These are phyloP conservation scores for Colletotrichum limetticola DNA, from an alignment of 2,329 filamentous ascomycete genomes.

Conservation along the genomic window DNA sequence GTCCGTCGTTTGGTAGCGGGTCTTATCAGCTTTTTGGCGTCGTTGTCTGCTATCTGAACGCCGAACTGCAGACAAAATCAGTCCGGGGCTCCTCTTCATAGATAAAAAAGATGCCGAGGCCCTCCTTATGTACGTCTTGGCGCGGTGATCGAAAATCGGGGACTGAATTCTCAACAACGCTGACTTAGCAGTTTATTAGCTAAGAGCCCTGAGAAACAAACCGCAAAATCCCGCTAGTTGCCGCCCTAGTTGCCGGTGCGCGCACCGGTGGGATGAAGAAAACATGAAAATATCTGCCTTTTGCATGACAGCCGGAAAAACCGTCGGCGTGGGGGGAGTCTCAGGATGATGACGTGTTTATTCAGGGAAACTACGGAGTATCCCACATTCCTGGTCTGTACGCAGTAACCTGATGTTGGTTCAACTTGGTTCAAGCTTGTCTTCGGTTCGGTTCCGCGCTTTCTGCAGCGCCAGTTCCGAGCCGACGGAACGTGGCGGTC, in stretches of 20 bases:
- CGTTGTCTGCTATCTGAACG: neutral
- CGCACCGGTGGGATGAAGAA: neutral
- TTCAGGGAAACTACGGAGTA: neutral
- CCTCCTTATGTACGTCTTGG: neutral
- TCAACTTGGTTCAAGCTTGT: neutral
- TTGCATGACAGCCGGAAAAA: neutral
- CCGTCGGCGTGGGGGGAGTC: neutral
- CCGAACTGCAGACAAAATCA: neutral
- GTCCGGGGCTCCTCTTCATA: neutral
- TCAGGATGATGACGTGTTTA: neutral
- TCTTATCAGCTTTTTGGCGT: neutral
- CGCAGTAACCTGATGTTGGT: neutral
- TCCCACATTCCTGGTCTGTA: neutral
- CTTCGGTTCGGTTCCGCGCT: neutral
- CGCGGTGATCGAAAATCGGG: neutral
- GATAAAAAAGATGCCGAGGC: conserved; percentile 6
- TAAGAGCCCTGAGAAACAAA: neutral
- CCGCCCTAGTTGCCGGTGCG: neutral
- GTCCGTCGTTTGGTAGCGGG: conserved; percentile 20
- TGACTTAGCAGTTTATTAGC: neutral
- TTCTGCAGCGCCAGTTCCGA: neutral
- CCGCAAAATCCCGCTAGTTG: neutral
- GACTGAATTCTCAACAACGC: neutral
- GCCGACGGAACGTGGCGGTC: neutral
- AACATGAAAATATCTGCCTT: neutral